Evolutionary conservation across 1,284 basidiomycete species (phyloP).

Genomic region (Ceraceosorus guamensis): DNA sequence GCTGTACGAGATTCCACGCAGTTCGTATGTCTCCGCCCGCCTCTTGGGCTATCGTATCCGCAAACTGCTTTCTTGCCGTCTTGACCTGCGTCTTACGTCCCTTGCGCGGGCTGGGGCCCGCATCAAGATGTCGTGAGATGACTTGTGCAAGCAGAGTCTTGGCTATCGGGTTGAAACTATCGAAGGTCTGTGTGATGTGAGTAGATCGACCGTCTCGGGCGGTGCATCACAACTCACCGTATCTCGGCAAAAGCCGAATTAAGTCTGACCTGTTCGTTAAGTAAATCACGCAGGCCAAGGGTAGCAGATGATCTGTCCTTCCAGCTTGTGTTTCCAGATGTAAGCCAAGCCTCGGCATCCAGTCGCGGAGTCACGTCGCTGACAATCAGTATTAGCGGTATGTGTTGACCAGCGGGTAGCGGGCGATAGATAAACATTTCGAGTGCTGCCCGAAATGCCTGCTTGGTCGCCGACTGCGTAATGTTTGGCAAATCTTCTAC

Average conservation of each 20-base stretch:
- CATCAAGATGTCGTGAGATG: constrained; percentile 53
- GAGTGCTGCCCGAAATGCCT: constrained; percentile 68
- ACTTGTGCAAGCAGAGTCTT: constrained; percentile 74
- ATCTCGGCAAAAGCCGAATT: constrained; percentile 68
- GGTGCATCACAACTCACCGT: constrained; percentile 46
- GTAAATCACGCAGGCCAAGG: constrained; percentile 62
- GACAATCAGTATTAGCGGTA: constrained; percentile 72
- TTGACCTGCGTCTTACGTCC: constrained; percentile 4
- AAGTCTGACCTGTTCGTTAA: constrained; percentile 59
- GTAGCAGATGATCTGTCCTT: constrained; percentile 42
- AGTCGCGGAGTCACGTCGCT: constrained; percentile 61
- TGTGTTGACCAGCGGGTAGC: constrained; percentile 11
- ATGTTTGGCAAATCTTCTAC: constrained; percentile 90
- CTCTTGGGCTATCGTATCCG: constrained; percentile 68
- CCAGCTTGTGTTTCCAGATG: constrained; percentile 50
- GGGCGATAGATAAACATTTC: constrained; percentile 18
- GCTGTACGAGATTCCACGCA: constrained; percentile 81
- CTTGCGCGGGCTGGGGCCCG: constrained; percentile 2
- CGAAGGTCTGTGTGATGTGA: too few species aligned
- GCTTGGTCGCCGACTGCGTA: constrained; percentile 57
- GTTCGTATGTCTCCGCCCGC: constrained; percentile 84
- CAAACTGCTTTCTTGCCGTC: constrained; percentile 54
- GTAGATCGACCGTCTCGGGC: too few species aligned
- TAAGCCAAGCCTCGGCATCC: constrained; percentile 53
- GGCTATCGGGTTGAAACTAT: constrained; percentile 75